Evolutionary conservation across 2,329 filamentous ascomycete genomes (phyloP).

Genomic region (Penicillium palitans): DNA sequence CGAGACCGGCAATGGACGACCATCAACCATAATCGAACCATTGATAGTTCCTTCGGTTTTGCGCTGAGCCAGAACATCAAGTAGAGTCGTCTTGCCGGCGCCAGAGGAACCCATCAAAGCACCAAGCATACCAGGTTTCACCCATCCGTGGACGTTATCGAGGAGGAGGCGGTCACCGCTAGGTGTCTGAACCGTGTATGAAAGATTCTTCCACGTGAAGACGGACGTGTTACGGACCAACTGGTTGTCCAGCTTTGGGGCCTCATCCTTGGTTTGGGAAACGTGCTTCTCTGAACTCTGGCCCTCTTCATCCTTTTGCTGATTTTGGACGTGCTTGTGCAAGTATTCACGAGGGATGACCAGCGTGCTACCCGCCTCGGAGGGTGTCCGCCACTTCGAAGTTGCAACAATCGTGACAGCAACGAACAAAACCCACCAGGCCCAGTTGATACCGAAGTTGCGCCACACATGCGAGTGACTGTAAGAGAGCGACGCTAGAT

Average conservation of each 20-base stretch:
- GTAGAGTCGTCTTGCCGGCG: conserved; percentile 72
- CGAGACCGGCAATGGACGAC: conserved; percentile 57
- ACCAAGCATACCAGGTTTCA: conserved; percentile 73
- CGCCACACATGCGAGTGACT: conserved; percentile 56
- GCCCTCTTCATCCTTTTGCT: conserved; percentile 53
- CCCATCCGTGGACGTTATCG: conserved; percentile 71
- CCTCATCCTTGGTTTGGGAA: conserved; percentile 21
- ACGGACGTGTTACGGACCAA: conserved; percentile 65
- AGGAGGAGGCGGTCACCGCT: conserved; percentile 58
- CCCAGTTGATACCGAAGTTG: conserved; percentile 64
- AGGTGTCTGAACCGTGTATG: conserved; percentile 66
- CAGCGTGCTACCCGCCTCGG: conserved; percentile 55
- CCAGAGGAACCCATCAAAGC: conserved; percentile 77
- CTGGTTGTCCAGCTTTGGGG: conserved; percentile 36
- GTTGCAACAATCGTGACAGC: conserved; percentile 60
- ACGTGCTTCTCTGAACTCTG: conserved; percentile 31
- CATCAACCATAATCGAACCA: conserved; percentile 68
- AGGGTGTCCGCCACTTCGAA: conserved; percentile 55
- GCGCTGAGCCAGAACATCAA: conserved; percentile 73
- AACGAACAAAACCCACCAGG: conserved; percentile 62
- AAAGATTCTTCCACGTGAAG: conserved; percentile 74
- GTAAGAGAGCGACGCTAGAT: conserved; percentile 58
- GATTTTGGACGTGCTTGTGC: conserved; percentile 36
- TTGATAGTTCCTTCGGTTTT: conserved; percentile 63
- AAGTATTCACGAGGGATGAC: conserved; percentile 63